Conservation (phyloP, 352 stramenopile genomes). For the Globisporangium acanthophoron region DNA sequence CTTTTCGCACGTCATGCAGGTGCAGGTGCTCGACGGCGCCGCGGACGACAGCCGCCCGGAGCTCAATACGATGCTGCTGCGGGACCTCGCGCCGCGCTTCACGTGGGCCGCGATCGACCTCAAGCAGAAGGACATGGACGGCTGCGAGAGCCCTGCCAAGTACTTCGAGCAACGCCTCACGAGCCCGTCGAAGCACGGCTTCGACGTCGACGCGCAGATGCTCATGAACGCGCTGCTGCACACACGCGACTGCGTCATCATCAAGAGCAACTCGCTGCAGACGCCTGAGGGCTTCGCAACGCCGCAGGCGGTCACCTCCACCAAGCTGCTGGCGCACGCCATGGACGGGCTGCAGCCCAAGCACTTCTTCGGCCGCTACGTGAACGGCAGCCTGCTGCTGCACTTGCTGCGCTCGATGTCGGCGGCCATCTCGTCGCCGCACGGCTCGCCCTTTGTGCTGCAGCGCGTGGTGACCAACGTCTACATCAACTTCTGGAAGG, state of each 20-base stretch:
- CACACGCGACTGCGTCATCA: conserved; percentile 46
- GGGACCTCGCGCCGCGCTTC: conserved; percentile 44
- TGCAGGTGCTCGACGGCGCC: conserved; percentile 31
- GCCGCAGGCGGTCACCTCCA: conserved; percentile 40
- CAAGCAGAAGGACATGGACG: conserved; percentile 78
- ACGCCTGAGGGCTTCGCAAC: conserved; percentile 20
- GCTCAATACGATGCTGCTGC: conserved; percentile 36
- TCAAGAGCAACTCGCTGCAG: conserved; percentile 51
- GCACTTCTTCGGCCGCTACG: conserved; percentile 55
- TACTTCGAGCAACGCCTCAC: conserved; percentile 70
- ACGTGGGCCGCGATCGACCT: conserved; percentile 71
- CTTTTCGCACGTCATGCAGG: conserved; percentile 37
- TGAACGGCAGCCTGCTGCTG: conserved; percentile 47
- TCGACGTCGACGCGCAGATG: conserved; percentile 47
- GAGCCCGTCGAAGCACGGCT: conserved; percentile 23
- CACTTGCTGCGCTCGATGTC: conserved; percentile 47
- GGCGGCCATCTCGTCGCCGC: conserved; percentile 22
- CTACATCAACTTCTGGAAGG: conserved; percentile 51
- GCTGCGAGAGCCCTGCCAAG: conserved; percentile 45
- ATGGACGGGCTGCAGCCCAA: conserved; percentile 43
- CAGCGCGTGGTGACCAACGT: conserved; percentile 62
- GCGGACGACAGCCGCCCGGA: conserved; percentile 12
- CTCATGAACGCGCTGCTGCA: conserved; percentile 33
- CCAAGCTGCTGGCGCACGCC: conserved; percentile 53
- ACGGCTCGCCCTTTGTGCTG: conserved; percentile 34